These are phyloP conservation scores for Fusarium sp. DNA, from an alignment of 2,329 filamentous ascomycete species.

Conservation along the genomic window DNA sequence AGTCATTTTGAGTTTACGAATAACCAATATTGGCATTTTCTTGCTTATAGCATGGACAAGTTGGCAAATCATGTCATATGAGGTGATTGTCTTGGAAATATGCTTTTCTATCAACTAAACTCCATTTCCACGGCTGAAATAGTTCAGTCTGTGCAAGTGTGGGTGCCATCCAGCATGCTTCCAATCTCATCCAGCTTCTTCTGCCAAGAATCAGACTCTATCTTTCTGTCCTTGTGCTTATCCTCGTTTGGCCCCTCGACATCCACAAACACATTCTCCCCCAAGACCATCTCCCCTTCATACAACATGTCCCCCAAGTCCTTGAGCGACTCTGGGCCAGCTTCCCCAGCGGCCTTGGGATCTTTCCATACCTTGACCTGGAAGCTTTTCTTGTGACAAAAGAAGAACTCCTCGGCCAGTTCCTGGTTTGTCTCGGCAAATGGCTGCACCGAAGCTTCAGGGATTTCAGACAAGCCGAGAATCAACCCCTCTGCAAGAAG, in stretches of 20 bases:
- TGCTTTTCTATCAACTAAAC: too few species aligned
- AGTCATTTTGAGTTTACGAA: too few species aligned
- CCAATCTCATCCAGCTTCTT: conserved; percentile 40
- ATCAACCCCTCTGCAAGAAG: conserved; percentile 39
- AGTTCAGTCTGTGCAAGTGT: background rate
- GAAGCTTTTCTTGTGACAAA: conserved; percentile 7
- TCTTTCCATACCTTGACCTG: conserved; percentile 31
- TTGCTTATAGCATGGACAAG: too few species aligned
- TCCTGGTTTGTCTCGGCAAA: conserved; percentile 44
- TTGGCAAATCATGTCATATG: too few species aligned
- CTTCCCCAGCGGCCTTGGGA: background rate
- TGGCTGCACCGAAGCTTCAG: conserved; percentile 54
- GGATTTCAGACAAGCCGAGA: conserved; percentile 48
- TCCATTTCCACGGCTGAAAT: too few species aligned
- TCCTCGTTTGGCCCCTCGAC: conserved; percentile 38
- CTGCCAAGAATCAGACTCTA: conserved; percentile 37
- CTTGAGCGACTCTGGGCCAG: conserved; percentile 17
- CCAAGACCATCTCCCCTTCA: conserved; percentile 15
- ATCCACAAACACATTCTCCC: conserved; percentile 39
- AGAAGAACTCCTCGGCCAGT: conserved; percentile 31
- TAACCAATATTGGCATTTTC: too few species aligned
- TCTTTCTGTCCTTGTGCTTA: conserved; percentile 16
- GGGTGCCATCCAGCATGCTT: conserved; percentile 34
- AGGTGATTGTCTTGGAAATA: too few species aligned
- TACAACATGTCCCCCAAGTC: conserved; percentile 8